Evolutionary conservation across 2,329 filamentous ascomycete species (phyloP).

Genomic region (Talaromyces sp.): DNA sequence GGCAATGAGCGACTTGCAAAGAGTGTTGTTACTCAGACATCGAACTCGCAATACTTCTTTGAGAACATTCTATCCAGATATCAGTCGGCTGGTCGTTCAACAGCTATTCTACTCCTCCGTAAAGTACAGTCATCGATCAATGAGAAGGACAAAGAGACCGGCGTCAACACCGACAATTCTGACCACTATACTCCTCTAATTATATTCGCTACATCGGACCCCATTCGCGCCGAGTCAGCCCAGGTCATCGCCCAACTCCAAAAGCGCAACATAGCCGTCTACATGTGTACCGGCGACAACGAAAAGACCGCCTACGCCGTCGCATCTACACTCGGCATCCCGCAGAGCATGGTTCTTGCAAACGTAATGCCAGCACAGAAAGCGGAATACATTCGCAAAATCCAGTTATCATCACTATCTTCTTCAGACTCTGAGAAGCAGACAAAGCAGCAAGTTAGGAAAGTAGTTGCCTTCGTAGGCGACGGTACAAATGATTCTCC

Average conservation of each 20-base stretch:
- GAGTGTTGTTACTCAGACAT: constrained; percentile 27
- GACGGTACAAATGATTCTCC: constrained; percentile 86
- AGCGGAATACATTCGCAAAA: constrained; percentile 41
- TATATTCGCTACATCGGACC: constrained; percentile 74
- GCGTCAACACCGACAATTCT: constrained; percentile 10
- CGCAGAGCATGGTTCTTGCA: constrained; percentile 70
- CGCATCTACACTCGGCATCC: constrained; percentile 71
- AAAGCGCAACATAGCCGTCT: constrained; percentile 67
- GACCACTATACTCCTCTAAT: constrained; percentile 51
- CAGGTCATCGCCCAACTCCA: constrained; percentile 64
- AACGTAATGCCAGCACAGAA: constrained; percentile 85
- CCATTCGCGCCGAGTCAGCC: constrained; percentile 70
- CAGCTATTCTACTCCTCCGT: constrained; percentile 44
- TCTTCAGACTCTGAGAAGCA: constrained; percentile 55
- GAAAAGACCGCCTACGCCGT: constrained; percentile 78
- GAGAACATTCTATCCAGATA: constrained; percentile 36
- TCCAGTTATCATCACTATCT: constrained; percentile 29
- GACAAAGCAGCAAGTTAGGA: constrained; percentile 1
- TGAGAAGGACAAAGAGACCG: not conserved
- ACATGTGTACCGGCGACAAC: constrained; percentile 94
- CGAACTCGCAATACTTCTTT: constrained; percentile 32
- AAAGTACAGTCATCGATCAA: not conserved
- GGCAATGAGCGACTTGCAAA: constrained; percentile 57
- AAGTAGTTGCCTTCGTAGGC: constrained; percentile 75
- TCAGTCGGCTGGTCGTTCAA: constrained; percentile 44